phyloP scores from a whole-genome alignment of 805 yeast genomes.

The Monosporozyma servazzii region DNA sequence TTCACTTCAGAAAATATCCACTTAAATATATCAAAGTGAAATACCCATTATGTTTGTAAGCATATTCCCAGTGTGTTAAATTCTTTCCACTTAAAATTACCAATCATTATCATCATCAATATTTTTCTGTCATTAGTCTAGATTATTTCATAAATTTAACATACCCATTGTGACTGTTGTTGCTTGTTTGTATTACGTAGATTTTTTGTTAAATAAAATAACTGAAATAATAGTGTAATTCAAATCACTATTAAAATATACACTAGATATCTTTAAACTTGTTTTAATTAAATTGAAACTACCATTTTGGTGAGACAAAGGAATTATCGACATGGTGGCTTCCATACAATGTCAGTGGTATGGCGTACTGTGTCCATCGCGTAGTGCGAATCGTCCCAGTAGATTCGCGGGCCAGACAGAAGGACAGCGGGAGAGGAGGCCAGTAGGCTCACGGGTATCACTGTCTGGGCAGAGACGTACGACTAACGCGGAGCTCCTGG shows the following conservation, averaged over 20 bases:
- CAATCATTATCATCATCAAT: not conserved
- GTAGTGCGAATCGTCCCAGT: not conserved
- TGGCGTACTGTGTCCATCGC: not conserved
- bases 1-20: no score
- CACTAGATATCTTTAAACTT: not conserved
- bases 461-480: no score
- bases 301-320: not conserved
- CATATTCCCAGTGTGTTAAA: no score
- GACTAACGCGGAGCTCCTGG: no score
- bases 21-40: no score
- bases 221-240: not conserved
- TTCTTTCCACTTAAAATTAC: not conserved
- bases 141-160: not conserved
- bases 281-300: not conserved
- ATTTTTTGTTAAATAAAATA: not conserved
- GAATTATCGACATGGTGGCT: not conserved
- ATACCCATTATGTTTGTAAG: no score
- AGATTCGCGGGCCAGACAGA: not conserved
- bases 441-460: no score
- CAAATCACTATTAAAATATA: not conserved
- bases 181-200: slow-evolving; percentile 6
- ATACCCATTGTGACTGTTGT: slow-evolving; percentile 13
- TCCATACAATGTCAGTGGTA: not conserved
- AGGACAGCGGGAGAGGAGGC: no score
- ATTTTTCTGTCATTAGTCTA: not conserved